Evolutionary conservation across 2,329 filamentous ascomycete genomes (phyloP), one percentile per base, ranked within the genome.

Genomic region (Bertia moriformis): DNA sequence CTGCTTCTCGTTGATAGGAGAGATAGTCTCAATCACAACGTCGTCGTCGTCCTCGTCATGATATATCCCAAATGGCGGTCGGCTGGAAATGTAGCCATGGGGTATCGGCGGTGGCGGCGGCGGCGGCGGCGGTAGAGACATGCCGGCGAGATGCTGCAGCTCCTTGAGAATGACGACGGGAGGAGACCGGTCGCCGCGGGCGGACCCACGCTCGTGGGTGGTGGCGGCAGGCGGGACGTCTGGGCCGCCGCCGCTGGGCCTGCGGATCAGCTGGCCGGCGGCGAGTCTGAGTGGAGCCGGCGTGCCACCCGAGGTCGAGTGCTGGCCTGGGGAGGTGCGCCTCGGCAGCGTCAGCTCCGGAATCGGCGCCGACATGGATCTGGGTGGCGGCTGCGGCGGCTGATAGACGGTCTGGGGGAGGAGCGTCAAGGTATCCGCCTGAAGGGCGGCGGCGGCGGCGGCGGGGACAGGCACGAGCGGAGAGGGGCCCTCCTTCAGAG

Each of bases 151-250:
- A 51, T 80, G 75, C 45, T 74, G 71, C 10, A 80, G 63, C 51
- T 80, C 73, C 54, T 69, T 75, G n/a, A n/a, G n/a, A n/a, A n/a
- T n/a, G 24, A 80, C 52, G 44, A 78, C 61, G 0, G 71, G 67
- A 3, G 71, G 60, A n/a, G n/a, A n/a, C 7, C 66, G 69, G 39
- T 69, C 60, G 39, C 73, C 67, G 30, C 67, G 62, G 1, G 69
- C 71, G n/a, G 63, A 56, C 5, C 61, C 60, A 24, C 65, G 58
- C 29, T 50, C 57, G 38, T 70, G 62, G 39, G 71, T 70, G 35
- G 65, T 65, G 13, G 58, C 60, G 44, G 65, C 58, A 13, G 57
- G 59, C 5, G 51, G 53, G 49, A 66, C 53, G 46, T 56, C 45
- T 47, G 53, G 48, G 7, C 48, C 52, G n/a, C n/a, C n/a, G n/a